phyloP scores from a whole-genome alignment of 2,329 filamentous ascomycete genomes.

The Knoxdaviesia capensis region DNA sequence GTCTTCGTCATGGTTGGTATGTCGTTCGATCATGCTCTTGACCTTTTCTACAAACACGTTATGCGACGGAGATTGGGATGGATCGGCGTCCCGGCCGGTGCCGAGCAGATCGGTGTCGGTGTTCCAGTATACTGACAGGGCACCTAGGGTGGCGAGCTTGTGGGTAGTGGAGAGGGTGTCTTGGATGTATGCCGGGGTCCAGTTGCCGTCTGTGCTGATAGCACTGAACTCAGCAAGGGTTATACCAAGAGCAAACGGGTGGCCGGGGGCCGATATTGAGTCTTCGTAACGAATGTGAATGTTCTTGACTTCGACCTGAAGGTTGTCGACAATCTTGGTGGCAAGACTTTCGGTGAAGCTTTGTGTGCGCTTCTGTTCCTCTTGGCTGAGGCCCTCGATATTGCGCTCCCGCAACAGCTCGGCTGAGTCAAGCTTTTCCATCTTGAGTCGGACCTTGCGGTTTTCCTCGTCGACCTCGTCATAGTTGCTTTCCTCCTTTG shows the following conservation, averaged over 20 bases:
- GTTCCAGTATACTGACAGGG: conserved; percentile 93
- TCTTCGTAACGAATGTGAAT: conserved; percentile 98
- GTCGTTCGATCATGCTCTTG: conserved; percentile 43
- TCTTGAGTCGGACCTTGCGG: conserved; percentile 78
- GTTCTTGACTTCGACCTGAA: conserved; percentile 95
- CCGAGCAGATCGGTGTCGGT: conserved; percentile 76
- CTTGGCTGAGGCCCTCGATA: conserved; percentile 78
- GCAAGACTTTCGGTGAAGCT: conserved; percentile 91
- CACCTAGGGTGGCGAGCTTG: conserved; percentile 80
- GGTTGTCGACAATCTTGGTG: conserved; percentile 94
- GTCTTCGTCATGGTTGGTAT: conserved; percentile 12
- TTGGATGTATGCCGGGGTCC: conserved; percentile 92
- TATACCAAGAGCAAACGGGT: conserved; percentile 82
- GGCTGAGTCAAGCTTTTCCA: conserved; percentile 94
- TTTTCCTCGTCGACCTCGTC: conserved; percentile 82
- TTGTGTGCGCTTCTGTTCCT: conserved; percentile 94
- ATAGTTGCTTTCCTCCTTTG: conserved; percentile 87
- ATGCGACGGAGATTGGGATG: conserved; percentile 4
- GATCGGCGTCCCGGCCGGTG: conserved; percentile 48
- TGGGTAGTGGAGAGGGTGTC: conserved; percentile 66
- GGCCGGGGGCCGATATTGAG: conserved; percentile 81
- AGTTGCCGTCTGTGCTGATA: conserved; percentile 83
- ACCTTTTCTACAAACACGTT: conserved; percentile 60
- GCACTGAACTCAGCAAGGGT: conserved; percentile 95
- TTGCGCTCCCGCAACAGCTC: conserved; percentile 85